A percentile compares a stretch with the other conserved stretches of the same genome.
Evolutionary conservation across 2,329 filamentous ascomycete genomes (phyloP).

Genomic region (Xylaria sp.): DNA sequence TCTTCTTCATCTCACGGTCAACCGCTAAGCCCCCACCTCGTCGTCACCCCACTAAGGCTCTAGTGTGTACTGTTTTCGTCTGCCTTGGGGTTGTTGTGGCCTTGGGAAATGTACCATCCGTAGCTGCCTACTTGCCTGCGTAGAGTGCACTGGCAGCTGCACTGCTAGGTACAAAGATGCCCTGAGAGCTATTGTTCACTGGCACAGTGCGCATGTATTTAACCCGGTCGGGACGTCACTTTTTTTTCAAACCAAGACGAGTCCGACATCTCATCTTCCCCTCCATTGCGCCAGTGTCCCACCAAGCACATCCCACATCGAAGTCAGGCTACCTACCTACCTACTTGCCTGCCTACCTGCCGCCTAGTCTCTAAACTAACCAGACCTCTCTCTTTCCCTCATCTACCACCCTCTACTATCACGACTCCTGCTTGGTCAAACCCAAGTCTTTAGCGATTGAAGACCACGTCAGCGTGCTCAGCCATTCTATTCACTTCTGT

Average conservation of each 20-base stretch:
- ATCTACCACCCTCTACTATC: slow-evolving; percentile 29
- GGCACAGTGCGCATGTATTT: slow-evolving; percentile 28
- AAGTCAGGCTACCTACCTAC: slow-evolving; percentile 25
- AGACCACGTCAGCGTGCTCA: slow-evolving; percentile 37
- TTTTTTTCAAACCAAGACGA: slow-evolving; percentile 39
- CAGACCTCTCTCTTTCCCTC: slow-evolving; percentile 42
- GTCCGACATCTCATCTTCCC: slow-evolving; percentile 46
- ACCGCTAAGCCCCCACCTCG: slow-evolving; percentile 30
- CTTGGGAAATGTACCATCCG: neutral
- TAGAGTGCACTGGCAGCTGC: neutral
- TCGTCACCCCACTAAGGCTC: slow-evolving; percentile 34
- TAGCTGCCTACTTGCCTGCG: neutral
- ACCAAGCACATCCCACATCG: slow-evolving; percentile 43
- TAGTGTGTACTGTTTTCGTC: slow-evolving; percentile 12
- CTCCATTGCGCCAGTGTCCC: slow-evolving; percentile 50
- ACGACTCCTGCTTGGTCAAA: slow-evolving; percentile 33
- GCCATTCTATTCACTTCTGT: slow-evolving; percentile 35
- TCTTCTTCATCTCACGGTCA: slow-evolving; percentile 22
- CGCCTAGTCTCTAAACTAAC: slow-evolving; percentile 32
- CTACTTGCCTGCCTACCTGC: no score
- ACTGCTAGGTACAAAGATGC: neutral
- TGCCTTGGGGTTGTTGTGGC: slow-evolving; percentile 19
- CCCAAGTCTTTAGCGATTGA: slow-evolving; percentile 31
- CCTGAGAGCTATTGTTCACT: neutral
- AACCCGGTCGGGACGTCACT: slow-evolving; percentile 25